phyloP scores from a whole-genome alignment of 805 yeast species.

The Metschnikowia aberdeeniae region DNA sequence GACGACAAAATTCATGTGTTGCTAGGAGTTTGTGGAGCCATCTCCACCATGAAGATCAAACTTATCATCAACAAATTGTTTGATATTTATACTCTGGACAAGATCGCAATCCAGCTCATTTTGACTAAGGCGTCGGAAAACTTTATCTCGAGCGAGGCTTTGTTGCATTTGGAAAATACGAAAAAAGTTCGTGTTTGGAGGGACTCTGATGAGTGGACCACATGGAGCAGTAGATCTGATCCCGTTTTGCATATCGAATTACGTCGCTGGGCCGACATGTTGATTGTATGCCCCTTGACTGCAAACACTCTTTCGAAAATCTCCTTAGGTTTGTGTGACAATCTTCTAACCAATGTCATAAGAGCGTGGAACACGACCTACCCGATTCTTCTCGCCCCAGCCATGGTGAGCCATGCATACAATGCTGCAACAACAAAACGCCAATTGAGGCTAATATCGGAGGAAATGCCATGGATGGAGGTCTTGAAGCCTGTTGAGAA shows the following conservation, averaged over 20 bases:
- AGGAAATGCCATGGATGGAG: conserved; percentile 94
- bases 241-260: conserved; percentile 94
- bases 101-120: conserved; percentile 51
- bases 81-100: conserved; percentile 49
- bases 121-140: conserved; percentile 51
- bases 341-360: conserved; percentile 81
- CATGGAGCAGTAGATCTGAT: conserved; percentile 79
- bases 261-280: conserved; percentile 94
- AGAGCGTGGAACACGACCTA: conserved; percentile 94
- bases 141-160: conserved; percentile 46
- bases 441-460: conserved; percentile 70
- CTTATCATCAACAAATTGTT: conserved; percentile 48
- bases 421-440: conserved; percentile 83
- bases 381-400: conserved; percentile 89
- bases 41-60: conserved; percentile 49
- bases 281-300: conserved; percentile 89
- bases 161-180: conserved; percentile 34
- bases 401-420: conserved; percentile 92
- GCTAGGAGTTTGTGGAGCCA: conserved; percentile 57
- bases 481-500: conserved; percentile 93
- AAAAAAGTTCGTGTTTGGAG: conserved; percentile 51
- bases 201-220: conserved; percentile 58
- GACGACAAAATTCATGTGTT: conserved; percentile 55
- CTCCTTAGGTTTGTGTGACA: conserved; percentile 88
- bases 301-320: conserved; percentile 91